A percentile compares a stretch with the other conserved stretches of the same genome.
These are phyloP conservation scores for Starmerella stellata DNA, from an alignment of 805 yeast genomes.

Conservation along the genomic window DNA sequence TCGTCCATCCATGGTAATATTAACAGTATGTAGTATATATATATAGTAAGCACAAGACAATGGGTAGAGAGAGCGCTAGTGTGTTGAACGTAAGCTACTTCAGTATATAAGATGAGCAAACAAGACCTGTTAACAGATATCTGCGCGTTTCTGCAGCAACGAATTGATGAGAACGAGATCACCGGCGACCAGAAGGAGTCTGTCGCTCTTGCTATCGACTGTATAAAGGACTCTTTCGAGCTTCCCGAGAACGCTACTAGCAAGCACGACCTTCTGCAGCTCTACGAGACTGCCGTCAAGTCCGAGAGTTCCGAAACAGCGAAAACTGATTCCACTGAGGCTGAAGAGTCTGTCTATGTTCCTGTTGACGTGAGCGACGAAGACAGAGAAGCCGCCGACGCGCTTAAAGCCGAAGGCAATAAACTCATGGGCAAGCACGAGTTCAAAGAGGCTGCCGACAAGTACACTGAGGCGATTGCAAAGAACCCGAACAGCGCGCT, in stretches of 20 bases:
- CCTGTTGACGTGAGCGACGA: conserved; percentile 20
- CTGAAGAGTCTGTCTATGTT: background rate
- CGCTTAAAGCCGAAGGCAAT: conserved; percentile 72
- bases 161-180: conserved; percentile 44
- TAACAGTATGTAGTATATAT: no score
- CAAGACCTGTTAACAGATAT: conserved; percentile 42
- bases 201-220: conserved; percentile 81
- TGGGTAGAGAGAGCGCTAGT: no score
- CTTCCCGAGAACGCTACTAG: conserved; percentile 26
- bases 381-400: conserved; percentile 63
- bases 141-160: conserved; percentile 46
- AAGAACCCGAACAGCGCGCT: conserved; percentile 58
- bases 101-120: conserved; percentile 17
- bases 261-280: conserved; percentile 8
- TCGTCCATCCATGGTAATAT: no score
- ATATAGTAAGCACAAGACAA: no score
- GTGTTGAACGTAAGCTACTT: no score
- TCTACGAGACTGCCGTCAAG: conserved; percentile 9
- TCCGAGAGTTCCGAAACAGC: conserved; percentile 2
- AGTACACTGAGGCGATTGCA: conserved; percentile 65
- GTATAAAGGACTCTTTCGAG: conserved; percentile 72
- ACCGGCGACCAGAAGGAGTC: conserved; percentile 72
- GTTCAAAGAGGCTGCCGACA: conserved; percentile 49
- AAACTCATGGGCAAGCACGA: conserved; percentile 65
- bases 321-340: conserved; percentile 16